Evolutionary conservation across 164 flowering plant species (phyloP), one percentile per base, ranked within the genome.

Genomic region (Umbellularia californica): DNA sequence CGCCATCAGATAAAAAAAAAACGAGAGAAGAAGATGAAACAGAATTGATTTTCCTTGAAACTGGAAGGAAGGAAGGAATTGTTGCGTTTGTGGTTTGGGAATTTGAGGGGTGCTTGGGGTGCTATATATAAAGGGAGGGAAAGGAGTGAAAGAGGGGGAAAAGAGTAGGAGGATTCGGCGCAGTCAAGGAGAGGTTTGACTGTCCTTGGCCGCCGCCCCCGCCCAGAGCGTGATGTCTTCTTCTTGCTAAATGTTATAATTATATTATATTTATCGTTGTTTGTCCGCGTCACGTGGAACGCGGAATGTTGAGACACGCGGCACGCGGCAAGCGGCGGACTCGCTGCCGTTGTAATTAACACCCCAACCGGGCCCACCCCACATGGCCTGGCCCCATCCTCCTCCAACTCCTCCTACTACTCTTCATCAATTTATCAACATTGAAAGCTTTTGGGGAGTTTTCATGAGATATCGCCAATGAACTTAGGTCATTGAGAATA

Each of bases 1-100:
- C 71, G 93, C 86, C 90, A 87, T 89, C 41, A 12, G 6, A 4
- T 4, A 20, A 41, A 27, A 41, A 28, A 66, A 19, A 20, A 20
- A n/a, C n/a, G 35, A 30, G 6, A 30, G 58, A 13, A 3, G 19
- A 14, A 52, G 58, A 52, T 14, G 19, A 15, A 30, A 30, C 6
- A 3, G 35, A 30, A 3, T 3, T 4, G 35, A 30, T 30, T 30
- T 30, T 30, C 35, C 33, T 30, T 30, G 35, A 5, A 30, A 30
- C 47, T 41, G 11, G 47, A 55, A 6, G 0, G 41, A 55, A 6
- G 0, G 41, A 33, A 33, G 5, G 41, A 6, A 7, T 41, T 55
- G 60, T 0, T 55, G 20, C 1, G n/a, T 3, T 3, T 41, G 47
- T 17, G n/a, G n/a, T 0, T 55, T 15, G 60, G 60, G 20, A 41